These are phyloP conservation scores for Epichloe uncinata DNA, from an alignment of 2,329 filamentous ascomycete species.

Conservation along the genomic window DNA sequence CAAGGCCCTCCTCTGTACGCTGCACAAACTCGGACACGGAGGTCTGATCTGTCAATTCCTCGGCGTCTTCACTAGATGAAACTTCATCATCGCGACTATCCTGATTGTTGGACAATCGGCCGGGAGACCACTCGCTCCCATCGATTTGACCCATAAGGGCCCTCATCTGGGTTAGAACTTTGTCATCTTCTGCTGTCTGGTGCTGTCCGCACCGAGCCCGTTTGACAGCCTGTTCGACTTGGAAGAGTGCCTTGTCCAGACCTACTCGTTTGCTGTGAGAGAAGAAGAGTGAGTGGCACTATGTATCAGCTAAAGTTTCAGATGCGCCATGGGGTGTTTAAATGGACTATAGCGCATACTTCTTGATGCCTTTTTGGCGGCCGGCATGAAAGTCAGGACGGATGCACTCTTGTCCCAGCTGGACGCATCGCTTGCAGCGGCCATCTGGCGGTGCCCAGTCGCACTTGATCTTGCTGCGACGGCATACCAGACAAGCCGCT, in stretches of 20 bases:
- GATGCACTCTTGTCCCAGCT: slow-evolving; percentile 46
- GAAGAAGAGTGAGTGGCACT: not conserved
- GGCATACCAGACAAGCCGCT: slow-evolving; percentile 50
- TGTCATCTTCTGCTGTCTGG: slow-evolving; percentile 30
- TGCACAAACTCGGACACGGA: slow-evolving; percentile 16
- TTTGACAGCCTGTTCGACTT: slow-evolving; percentile 57
- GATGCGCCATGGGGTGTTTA: too few species aligned
- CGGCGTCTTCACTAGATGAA: slow-evolving; percentile 19
- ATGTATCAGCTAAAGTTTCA: not conserved
- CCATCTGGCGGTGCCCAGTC: slow-evolving; percentile 38
- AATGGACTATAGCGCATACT: slow-evolving; percentile 31
- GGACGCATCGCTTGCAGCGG: slow-evolving; percentile 48
- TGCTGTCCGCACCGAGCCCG: slow-evolving; percentile 33
- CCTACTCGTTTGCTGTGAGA: slow-evolving; percentile 53
- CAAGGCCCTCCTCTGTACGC: slow-evolving; percentile 35
- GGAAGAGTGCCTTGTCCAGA: slow-evolving; percentile 59
- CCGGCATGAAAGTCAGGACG: slow-evolving; percentile 62
- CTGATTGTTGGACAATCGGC: slow-evolving; percentile 6
- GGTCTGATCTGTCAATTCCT: slow-evolving; percentile 15
- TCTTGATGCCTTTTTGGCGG: slow-evolving; percentile 64
- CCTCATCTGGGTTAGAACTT: slow-evolving; percentile 30
- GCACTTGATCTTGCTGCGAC: slow-evolving; percentile 56
- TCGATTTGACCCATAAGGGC: slow-evolving; percentile 22
- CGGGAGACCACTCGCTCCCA: slow-evolving; percentile 8
- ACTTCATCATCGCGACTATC: slow-evolving; percentile 19